phyloP scores from a whole-genome alignment of 306 rosid species.

The Fagus crenata region DNA sequence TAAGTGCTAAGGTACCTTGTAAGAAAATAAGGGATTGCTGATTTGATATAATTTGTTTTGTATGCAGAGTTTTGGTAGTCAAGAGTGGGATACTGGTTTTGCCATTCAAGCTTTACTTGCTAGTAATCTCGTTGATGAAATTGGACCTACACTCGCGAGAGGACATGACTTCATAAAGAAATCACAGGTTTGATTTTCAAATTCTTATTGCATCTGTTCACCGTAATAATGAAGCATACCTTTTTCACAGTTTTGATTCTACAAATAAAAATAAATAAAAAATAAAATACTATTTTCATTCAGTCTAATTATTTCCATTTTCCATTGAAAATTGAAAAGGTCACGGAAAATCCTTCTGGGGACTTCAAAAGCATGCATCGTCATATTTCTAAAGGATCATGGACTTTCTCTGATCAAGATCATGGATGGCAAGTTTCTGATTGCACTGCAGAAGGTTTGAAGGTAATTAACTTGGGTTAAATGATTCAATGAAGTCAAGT shows the following conservation, averaged over 20 bases:
- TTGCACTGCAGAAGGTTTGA: constrained; percentile 73
- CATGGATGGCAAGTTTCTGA: constrained; percentile 94
- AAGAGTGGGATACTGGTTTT: constrained; percentile 64
- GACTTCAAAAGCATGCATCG: constrained; percentile 65
- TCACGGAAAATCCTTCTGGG: constrained; percentile 57
- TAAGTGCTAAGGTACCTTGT: neutral
- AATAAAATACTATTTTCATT: neutral
- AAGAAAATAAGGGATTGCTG: neutral
- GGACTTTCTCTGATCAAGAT: constrained; percentile 81
- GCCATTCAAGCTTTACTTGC: constrained; percentile 69
- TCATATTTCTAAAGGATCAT: constrained; percentile 76
- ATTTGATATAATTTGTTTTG: neutral
- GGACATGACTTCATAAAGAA: constrained; percentile 66
- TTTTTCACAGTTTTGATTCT: neutral
- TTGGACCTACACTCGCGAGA: constrained; percentile 47
- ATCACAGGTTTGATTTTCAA: constrained; percentile 49
- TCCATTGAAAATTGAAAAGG: constrained; percentile 26
- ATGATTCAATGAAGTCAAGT: neutral
- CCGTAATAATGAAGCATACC: neutral
- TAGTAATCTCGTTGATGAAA: constrained; percentile 44
- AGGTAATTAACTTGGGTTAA: constrained; percentile 35
- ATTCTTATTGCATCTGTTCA: neutral
- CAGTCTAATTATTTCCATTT: neutral
- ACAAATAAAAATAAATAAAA: neutral
- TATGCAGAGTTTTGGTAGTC: constrained; percentile 68